A percentile compares a stretch with the other conserved stretches of the same genome.
Conservation (phyloP, 2,329 filamentous ascomycete species). For the Diaporthe velutina region DNA sequence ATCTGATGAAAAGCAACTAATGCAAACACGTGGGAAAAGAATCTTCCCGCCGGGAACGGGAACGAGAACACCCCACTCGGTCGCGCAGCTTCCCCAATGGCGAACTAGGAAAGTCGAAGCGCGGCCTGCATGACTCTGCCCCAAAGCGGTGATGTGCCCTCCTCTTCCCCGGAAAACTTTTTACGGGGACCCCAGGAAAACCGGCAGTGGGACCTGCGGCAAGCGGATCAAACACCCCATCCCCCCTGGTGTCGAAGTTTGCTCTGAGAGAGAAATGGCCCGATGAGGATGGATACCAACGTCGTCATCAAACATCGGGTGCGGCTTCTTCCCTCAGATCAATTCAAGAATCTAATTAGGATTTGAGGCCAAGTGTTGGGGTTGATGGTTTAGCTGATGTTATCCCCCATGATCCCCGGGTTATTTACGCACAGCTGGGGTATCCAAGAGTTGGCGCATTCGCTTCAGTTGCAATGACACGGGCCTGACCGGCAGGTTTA, state of each 20-base stretch:
- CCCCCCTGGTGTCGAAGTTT: not conserved
- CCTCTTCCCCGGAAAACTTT: conserved; percentile 25
- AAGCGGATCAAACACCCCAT: conserved; percentile 12
- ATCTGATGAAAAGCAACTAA: not conserved
- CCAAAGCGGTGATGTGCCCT: not conserved
- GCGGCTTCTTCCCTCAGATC: not conserved
- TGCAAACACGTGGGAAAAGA: not conserved
- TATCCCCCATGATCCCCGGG: not conserved
- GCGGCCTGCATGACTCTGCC: conserved; percentile 18
- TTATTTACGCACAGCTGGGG: conserved; percentile 22
- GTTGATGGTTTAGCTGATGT: not conserved
- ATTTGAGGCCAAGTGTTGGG: conserved; percentile 9
- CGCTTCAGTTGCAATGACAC: conserved; percentile 23
- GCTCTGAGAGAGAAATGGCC: conserved; percentile 1
- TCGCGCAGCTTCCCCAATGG: not conserved
- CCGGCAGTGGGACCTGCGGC: conserved; percentile 8
- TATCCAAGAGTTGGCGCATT: conserved; percentile 15
- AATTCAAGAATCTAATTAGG: conserved; percentile 12
- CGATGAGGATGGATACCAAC: conserved; percentile 18
- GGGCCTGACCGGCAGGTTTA: not conserved
- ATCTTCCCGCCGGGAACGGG: not conserved
- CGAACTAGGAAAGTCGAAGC: conserved; percentile 13
- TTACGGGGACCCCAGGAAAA: conserved; percentile 29
- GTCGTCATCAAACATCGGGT: not conserved
- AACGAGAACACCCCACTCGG: not conserved